These are phyloP conservation scores for Fulvia fulva DNA, from an alignment of 2,329 filamentous ascomycete species.

Conservation along the genomic window DNA sequence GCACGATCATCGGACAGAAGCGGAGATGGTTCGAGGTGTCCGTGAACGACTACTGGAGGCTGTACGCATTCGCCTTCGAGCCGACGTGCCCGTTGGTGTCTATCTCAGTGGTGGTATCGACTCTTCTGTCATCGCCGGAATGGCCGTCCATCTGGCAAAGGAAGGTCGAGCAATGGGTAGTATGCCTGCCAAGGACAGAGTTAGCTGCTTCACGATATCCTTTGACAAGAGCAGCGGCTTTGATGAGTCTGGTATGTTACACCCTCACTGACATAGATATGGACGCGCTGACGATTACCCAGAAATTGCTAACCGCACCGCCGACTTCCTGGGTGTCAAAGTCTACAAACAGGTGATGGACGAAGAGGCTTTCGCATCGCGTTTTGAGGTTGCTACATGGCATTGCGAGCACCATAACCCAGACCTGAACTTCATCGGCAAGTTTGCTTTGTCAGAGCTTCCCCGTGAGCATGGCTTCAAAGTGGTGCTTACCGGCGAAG, in stretches of 20 bases:
- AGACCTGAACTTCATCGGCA: conserved; percentile 53
- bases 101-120: conserved; percentile 58
- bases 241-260: conserved; percentile 45
- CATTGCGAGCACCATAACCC: conserved; percentile 44
- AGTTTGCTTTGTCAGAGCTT: conserved; percentile 48
- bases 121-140: conserved; percentile 55
- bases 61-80: conserved; percentile 50
- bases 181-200: conserved; percentile 36
- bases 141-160: conserved; percentile 50
- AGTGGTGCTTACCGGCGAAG: conserved; percentile 42
- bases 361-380: conserved; percentile 41
- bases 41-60: conserved; percentile 50
- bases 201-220: conserved; percentile 51
- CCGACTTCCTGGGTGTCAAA: conserved; percentile 46
- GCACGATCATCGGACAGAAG: conserved; percentile 43
- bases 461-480: conserved; percentile 48
- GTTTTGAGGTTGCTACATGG: conserved; percentile 45
- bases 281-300: not conserved
- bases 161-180: conserved; percentile 48
- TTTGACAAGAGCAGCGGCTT: conserved; percentile 49
- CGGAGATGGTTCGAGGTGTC: conserved; percentile 52
- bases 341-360: conserved; percentile 42
- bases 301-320: conserved; percentile 46
- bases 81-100: conserved; percentile 56
- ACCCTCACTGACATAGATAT: not conserved